Base-by-base conservation (phyloP, 2,329 filamentous ascomycete genomes). In the Alternaria ethzedia region DNA sequence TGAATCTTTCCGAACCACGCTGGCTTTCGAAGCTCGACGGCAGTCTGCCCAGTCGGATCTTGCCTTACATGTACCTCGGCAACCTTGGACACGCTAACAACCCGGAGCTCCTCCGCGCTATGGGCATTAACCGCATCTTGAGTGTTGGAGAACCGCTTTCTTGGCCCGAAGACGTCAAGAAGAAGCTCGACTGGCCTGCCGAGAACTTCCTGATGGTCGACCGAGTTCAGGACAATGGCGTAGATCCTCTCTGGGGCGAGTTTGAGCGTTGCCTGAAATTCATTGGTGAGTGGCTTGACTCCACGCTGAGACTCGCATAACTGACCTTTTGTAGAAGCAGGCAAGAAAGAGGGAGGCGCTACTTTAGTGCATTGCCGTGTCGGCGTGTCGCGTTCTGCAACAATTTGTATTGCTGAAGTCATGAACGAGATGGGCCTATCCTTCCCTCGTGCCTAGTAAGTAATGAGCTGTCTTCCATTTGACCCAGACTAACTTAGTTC, bases 351-450 rank as follows among this genome's bases (percentile, higher is more conserved):
- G 46, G 90, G 91, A 28, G 92, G 88, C 5, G 93, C 95, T 23
- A 98, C 96, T 0, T 86, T 99, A 60, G 96, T 99, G 15, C 96
- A 99, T 79, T 99, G 96, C 78, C 91, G 96, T 17, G 96, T 99
- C 8, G 96, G 96, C 51, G 96, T 99, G 58, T 97, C 94, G 54
- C 89, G 96, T 55, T 97, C 93, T 66, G 96, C 96, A 12, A 99
- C 95, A 2, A 97, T 99, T 65, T 98, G 96, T 78, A 99, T 99
- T 74, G 96, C 96, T n/a, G 94, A 98, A 80, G 93, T 98, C 36
- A 99, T 99, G 96, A 89, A 90, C 36, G 86, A 90, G 25, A 81
- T 93, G 71, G 86, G 88, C 21, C 82, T 97, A 68, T 96, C 93
- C 0, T 95, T 98, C 72, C 94, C 96, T 12, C 88, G 92, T 59